These are phyloP conservation scores for Pythium utonaiense DNA, from an alignment of 352 stramenopile species.

Conservation along the genomic window DNA sequence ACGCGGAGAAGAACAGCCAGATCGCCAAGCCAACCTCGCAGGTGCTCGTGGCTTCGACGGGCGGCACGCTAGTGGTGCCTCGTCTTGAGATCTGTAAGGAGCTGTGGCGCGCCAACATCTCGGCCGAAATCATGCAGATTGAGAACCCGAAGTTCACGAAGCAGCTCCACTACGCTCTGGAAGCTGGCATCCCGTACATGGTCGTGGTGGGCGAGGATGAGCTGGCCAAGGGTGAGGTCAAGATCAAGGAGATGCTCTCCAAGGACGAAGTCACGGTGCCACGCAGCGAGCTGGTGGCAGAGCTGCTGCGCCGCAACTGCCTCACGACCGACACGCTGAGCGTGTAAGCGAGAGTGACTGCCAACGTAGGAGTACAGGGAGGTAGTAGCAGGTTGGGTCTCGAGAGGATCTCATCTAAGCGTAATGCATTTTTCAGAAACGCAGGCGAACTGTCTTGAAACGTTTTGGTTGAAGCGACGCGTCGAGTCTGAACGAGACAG, in stretches of 20 bases:
- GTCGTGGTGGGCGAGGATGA: constrained; percentile 97
- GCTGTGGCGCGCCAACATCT: constrained; percentile 90
- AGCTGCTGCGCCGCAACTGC: constrained; percentile 69
- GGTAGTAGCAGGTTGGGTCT: too few relatives aligned
- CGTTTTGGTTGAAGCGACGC: neutral
- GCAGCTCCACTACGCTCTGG: constrained; percentile 94
- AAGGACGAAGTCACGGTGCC: constrained; percentile 88
- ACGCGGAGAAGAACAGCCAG: constrained; percentile 66
- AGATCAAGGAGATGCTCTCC: constrained; percentile 95
- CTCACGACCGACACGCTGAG: constrained; percentile 64
- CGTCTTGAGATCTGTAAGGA: constrained; percentile 78
- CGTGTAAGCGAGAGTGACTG: constrained; percentile 45
- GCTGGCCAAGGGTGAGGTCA: constrained; percentile 90
- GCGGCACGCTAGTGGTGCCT: constrained; percentile 51
- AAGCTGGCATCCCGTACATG: constrained; percentile 95
- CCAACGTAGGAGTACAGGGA: neutral
- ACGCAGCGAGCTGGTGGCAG: constrained; percentile 68
- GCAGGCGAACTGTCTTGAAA: neutral
- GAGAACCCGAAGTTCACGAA: constrained; percentile 98
- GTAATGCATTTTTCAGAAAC: neutral
- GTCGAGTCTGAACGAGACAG: neutral
- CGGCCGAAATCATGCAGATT: constrained; percentile 94
- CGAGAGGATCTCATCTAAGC: too few relatives aligned
- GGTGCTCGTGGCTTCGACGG: constrained; percentile 94
- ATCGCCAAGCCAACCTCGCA: constrained; percentile 52